Conservation (phyloP, 441 rosid genomes). For the Metrosideros polymorpha region DNA sequence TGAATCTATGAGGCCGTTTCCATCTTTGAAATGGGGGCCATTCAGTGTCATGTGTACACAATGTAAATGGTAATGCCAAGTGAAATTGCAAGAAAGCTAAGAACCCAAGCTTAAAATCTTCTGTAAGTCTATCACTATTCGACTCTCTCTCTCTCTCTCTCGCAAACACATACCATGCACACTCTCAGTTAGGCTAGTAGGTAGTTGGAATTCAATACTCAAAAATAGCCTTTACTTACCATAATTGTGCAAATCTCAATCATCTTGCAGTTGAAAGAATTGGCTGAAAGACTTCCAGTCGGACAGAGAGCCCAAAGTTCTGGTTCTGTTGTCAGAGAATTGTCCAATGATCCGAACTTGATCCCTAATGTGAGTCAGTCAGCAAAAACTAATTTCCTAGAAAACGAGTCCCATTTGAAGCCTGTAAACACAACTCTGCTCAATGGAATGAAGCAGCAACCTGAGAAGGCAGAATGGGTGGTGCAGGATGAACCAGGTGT, state of each 20-base stretch:
- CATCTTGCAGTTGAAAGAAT: constrained; percentile 54
- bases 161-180: neutral
- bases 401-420: constrained; percentile 23
- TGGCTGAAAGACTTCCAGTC: constrained; percentile 37
- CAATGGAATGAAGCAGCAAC: constrained; percentile 29
- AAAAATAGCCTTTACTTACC: neutral
- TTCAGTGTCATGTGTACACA: neutral
- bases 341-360: constrained; percentile 8
- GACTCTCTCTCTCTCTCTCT: neutral
- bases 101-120: neutral
- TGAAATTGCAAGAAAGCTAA: neutral
- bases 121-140: neutral
- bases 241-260: neutral
- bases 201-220: neutral
- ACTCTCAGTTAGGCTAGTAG: neutral
- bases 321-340: constrained; percentile 14
- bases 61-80: neutral
- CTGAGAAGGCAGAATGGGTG: constrained; percentile 40
- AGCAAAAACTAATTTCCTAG: constrained; percentile 24
- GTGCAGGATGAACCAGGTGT: constrained; percentile 81
- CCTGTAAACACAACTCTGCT: constrained; percentile 19
- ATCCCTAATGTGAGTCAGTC: constrained; percentile 17
- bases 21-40: neutral
- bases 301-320: constrained; percentile 16
- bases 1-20: neutral